phyloP scores from a whole-genome alignment of 1,284 basidiomycete species.

The Microbotryum lychnidis-dioicae region DNA sequence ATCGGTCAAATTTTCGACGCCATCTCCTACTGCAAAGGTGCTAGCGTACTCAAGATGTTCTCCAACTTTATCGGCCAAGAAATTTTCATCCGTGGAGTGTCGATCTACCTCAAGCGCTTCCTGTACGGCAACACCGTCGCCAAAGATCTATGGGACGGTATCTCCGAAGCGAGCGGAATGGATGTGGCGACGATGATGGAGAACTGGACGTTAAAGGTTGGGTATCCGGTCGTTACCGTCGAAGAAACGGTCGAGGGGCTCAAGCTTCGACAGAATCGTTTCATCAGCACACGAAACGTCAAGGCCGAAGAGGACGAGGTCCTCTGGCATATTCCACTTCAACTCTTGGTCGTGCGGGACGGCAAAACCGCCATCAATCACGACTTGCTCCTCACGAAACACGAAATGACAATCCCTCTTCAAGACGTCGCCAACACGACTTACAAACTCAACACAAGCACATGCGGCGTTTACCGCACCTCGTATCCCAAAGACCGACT shows the following conservation, averaged over 20 bases:
- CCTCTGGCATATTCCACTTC: conserved; percentile 78
- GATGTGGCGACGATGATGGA: conserved; percentile 79
- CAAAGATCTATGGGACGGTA: conserved; percentile 81
- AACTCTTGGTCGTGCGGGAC: conserved; percentile 53
- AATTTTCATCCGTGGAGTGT: conserved; percentile 43
- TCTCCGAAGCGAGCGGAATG: conserved; percentile 65
- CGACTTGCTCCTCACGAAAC: conserved; percentile 53
- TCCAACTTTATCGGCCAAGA: conserved; percentile 83
- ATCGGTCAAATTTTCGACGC: background rate
- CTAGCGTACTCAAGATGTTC: conserved; percentile 89
- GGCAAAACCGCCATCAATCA: conserved; percentile 50
- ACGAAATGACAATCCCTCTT: conserved; percentile 64
- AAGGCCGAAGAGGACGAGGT: conserved; percentile 76
- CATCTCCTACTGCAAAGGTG: conserved; percentile 71
- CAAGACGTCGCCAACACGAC: conserved; percentile 44
- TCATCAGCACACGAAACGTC: conserved; percentile 74
- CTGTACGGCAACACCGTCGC: conserved; percentile 78
- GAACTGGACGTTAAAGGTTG: conserved; percentile 70
- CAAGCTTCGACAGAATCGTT: conserved; percentile 70
- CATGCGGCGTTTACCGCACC: conserved; percentile 84
- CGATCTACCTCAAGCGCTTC: conserved; percentile 80
- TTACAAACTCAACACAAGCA: conserved; percentile 82
- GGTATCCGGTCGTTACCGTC: conserved; percentile 61
- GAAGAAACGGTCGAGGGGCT: conserved; percentile 60
- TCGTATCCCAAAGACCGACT: conserved; percentile 76